Conservation (phyloP, 2,329 filamentous ascomycete species). For the Chaetomium sp. region DNA sequence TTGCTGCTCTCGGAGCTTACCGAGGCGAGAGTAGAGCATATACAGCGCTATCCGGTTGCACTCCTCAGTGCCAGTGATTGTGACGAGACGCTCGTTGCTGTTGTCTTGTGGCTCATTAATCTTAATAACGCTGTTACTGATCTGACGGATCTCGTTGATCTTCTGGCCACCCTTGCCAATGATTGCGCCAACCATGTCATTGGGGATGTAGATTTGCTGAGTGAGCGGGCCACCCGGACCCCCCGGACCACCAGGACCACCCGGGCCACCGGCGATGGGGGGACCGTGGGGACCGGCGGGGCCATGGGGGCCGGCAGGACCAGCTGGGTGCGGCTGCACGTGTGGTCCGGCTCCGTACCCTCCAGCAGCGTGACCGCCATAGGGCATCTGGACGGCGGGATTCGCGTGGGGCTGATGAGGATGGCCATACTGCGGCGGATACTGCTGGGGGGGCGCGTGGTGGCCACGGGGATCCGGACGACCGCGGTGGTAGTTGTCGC, state of each 20-base stretch:
- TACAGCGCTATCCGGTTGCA: conserved; percentile 99
- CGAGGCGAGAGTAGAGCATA: conserved; percentile 96
- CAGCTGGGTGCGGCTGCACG: conserved; percentile 64
- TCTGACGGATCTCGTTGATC: conserved; percentile 97
- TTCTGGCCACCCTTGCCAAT: conserved; percentile 98
- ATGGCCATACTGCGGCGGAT: conserved; percentile 68
- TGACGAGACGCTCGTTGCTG: conserved; percentile 95
- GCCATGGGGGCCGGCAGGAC: conserved; percentile 51
- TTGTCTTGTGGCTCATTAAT: conserved; percentile 99
- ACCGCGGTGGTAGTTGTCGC: conserved; percentile 76
- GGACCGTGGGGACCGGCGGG: conserved; percentile 65
- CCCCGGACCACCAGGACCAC: conserved; percentile 52
- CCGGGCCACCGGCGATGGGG: conserved; percentile 56
- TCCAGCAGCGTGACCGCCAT: conserved; percentile 67
- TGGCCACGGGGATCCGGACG: conserved; percentile 67
- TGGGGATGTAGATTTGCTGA: conserved; percentile 98
- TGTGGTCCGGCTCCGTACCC: conserved; percentile 71
- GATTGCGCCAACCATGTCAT: conserved; percentile 98
- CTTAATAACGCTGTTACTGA: conserved; percentile 97
- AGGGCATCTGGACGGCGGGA: conserved; percentile 66
- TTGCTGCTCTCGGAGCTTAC: conserved; percentile 46
- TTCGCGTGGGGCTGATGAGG: conserved; percentile 56
- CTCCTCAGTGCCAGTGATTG: conserved; percentile 94
- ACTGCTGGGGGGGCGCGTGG: conserved; percentile 63
- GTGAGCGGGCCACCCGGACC: conserved; percentile 79